Evolutionary conservation across 345 rosid species (phyloP), one percentile per base, ranked within the genome.

Genomic region (Mallotus nudiflorus): DNA sequence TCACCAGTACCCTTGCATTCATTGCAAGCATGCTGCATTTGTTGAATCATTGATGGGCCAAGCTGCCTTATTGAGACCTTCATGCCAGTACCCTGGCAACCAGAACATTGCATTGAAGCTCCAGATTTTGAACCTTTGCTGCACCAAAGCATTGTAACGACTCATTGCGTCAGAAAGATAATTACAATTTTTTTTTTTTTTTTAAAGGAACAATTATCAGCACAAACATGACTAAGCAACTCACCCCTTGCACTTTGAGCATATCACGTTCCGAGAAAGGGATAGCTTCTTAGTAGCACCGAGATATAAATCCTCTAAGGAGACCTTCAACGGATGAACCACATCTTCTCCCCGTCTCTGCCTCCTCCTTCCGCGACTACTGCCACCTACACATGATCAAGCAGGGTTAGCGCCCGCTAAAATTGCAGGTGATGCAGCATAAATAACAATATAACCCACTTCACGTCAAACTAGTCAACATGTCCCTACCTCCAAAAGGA

Each of bases 101-200:
- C 93, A 27, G 82, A 24, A 74, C 98, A 93, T 59, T 70, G 77
- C 87, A 63, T 82, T 5, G 96, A 91, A 62, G 83, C 96, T 54
- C 97, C 97, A 35, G 97, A 91, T 75, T 93, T 91, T 5, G 97
- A 89, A 49, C 98, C 98, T 69, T 93, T 91, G 6, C 98, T 91
- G 89, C 39, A 16, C 24, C 12, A 1, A 24, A 53, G 24, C 53
- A 49, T 49, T 49, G n/a, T 49, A 6, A 6, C n/a, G 22, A 19
- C 1, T 19, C 58, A 14, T 22, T 14, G 1, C 22, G 31, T n/a
- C 29, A 53, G 58, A 6, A 53, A 50, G 12, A 53, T 53, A 27
- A 20, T 19, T 0, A 4, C 24, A 19, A 50, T 19, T 3, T 6
- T n/a, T n/a, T n/a, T n/a, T n/a, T n/a, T n/a, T n/a, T n/a, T n/a